Percentiles rank a stretch among this genome's conserved stretches.
These are phyloP conservation scores for Neodidymelliopsis sp. DNA, from an alignment of 2,329 filamentous ascomycete species.

Conservation along the genomic window DNA sequence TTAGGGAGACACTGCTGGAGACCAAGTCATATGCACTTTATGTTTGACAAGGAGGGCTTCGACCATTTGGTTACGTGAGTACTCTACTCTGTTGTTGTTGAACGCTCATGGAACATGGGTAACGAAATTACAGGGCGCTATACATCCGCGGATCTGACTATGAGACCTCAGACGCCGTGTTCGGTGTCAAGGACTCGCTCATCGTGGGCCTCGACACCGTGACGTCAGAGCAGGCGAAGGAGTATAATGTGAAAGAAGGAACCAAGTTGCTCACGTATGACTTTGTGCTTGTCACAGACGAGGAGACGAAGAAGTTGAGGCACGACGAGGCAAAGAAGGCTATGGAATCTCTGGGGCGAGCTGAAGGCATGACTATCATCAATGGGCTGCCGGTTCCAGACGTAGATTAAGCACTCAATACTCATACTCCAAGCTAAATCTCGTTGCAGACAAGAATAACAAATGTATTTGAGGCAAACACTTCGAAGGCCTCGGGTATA, in stretches of 20 bases:
- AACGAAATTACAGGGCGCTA: constrained; percentile 72
- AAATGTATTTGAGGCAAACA: constrained; percentile 8
- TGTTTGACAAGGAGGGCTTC: constrained; percentile 67
- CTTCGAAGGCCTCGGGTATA: constrained; percentile 10
- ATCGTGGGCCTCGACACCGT: constrained; percentile 50
- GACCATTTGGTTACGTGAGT: constrained; percentile 84
- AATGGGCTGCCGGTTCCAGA: constrained; percentile 81
- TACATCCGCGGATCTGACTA: constrained; percentile 82
- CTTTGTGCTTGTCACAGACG: constrained; percentile 77
- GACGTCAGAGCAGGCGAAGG: constrained; percentile 34
- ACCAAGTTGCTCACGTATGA: constrained; percentile 72
- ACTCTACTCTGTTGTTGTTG: neutral
- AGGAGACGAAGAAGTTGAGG: constrained; percentile 71
- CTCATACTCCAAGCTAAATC: too few relatives aligned
- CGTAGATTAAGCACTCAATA: constrained; percentile 64
- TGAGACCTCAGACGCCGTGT: constrained; percentile 83
- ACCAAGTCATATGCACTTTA: constrained; percentile 56
- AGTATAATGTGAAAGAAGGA: constrained; percentile 68
- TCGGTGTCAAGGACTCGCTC: constrained; percentile 83
- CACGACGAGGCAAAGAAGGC: constrained; percentile 72
- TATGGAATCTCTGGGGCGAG: constrained; percentile 68
- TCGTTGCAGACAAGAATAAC: neutral
- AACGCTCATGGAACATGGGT: too few relatives aligned
- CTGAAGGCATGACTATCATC: constrained; percentile 70
- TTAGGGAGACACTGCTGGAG: constrained; percentile 47